A percentile compares a stretch with the other conserved stretches of the same genome.
Evolutionary conservation across 2,329 filamentous ascomycete species (phyloP).

Genomic region (Claviceps purpurea): DNA sequence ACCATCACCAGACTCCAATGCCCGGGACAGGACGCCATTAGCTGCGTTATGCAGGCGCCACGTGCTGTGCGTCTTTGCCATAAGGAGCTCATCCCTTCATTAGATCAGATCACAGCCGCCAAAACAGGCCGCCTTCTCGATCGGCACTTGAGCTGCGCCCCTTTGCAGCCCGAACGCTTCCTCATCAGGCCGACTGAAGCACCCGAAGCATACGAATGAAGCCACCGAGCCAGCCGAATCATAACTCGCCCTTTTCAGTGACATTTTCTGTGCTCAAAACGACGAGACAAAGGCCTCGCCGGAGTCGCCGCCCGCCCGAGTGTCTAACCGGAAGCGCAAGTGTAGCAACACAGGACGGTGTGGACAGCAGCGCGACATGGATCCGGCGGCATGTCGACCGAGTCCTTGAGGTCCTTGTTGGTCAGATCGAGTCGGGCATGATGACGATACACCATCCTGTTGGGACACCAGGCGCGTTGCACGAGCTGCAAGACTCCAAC

Average conservation of each 20-base stretch:
- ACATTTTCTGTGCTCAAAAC: not conserved
- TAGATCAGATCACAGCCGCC: slow-evolving; percentile 1
- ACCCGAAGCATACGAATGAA: no score
- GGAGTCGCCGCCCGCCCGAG: not conserved
- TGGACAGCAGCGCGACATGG: not conserved
- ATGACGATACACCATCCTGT: not conserved
- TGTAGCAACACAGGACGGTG: not conserved
- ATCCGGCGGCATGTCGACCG: not conserved
- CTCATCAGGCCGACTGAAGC: no score
- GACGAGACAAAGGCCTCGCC: not conserved
- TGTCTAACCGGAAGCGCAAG: not conserved
- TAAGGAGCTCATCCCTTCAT: not conserved
- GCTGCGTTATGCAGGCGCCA: slow-evolving; percentile 6
- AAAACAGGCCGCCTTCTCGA: not conserved
- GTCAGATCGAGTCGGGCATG: not conserved
- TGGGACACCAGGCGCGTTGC: not conserved
- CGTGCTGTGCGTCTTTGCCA: slow-evolving; percentile 2
- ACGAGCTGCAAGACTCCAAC: not conserved
- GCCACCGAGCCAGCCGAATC: no score
- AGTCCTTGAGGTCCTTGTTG: not conserved
- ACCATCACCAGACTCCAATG: not conserved
- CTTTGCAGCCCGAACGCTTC: not conserved
- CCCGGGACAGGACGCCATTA: not conserved
- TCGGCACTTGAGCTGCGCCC: not conserved
- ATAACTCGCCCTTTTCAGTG: not conserved